Evolutionary conservation across 345 rosid species (phyloP).

Genomic region (Luvunga scandens): DNA sequence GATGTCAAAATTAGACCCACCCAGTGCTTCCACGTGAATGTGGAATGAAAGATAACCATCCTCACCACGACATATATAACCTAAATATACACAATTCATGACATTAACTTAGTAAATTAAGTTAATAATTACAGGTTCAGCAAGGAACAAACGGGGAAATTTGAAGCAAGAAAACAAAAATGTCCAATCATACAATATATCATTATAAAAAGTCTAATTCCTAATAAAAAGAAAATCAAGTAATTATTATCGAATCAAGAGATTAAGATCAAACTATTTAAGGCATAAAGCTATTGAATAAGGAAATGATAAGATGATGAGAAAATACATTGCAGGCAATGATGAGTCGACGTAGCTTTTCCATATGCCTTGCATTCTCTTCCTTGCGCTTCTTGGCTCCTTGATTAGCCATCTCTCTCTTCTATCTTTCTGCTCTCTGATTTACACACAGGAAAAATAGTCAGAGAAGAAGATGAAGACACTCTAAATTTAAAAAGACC

Average conservation of each 20-base stretch:
- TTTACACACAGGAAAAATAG: not conserved
- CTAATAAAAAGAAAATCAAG: not conserved
- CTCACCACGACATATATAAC: constrained; percentile 65
- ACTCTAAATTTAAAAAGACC: too few relatives aligned
- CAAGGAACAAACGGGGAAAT: not conserved
- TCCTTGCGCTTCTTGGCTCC: constrained; percentile 94
- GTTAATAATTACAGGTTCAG: not conserved
- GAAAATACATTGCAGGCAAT: constrained; percentile 63
- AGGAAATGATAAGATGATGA: not conserved
- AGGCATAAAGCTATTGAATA: not conserved
- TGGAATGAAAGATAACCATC: constrained; percentile 57
- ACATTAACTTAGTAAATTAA: not conserved
- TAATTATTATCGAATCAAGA: not conserved
- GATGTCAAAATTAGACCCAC: constrained; percentile 67
- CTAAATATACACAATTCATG: constrained; percentile 32
- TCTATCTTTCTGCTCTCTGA: not conserved
- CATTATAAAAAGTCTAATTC: not conserved
- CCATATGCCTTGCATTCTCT: constrained; percentile 79
- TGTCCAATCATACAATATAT: not conserved
- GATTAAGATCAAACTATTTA: not conserved
- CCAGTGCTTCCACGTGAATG: constrained; percentile 83
- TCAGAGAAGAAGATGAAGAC: too few relatives aligned
- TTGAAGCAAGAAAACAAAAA: not conserved
- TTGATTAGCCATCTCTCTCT: constrained; percentile 73
- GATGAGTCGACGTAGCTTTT: constrained; percentile 57